Conservation (phyloP, 2,329 filamentous ascomycete species). For the Geoglossum cookeanum region DNA sequence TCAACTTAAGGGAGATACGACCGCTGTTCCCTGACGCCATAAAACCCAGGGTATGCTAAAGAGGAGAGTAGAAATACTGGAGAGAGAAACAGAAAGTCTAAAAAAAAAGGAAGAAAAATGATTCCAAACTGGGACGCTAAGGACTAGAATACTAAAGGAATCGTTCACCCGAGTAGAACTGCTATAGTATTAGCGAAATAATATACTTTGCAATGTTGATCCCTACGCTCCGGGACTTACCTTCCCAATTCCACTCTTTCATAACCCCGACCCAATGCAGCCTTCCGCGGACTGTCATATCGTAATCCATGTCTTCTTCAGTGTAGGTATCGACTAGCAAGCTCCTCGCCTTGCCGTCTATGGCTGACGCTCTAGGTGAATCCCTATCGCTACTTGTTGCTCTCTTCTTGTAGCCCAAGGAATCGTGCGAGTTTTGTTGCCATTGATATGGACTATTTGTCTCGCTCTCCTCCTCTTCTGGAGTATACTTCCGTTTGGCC, state of each 20-base stretch:
- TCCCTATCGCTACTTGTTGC: conserved; percentile 6
- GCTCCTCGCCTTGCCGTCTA: conserved; percentile 6
- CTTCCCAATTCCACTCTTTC: conserved; percentile 55
- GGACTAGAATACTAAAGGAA: too few species aligned
- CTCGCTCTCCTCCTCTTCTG: conserved; percentile 6
- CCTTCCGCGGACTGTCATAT: conserved; percentile 44
- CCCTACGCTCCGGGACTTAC: conserved; percentile 25
- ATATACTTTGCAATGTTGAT: background rate
- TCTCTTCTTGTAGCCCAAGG: conserved; percentile 6
- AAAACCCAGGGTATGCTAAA: background rate
- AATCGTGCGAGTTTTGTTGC: background rate
- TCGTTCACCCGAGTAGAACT: background rate
- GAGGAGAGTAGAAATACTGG: background rate
- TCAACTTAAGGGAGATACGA: background rate
- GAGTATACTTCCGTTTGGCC: conserved; percentile 14
- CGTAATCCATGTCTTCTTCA: conserved; percentile 30
- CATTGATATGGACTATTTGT: background rate
- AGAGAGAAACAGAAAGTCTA: background rate
- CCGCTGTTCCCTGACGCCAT: background rate
- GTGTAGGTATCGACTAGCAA: conserved; percentile 14
- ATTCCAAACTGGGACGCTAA: too few species aligned
- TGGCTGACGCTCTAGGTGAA: conserved; percentile 5
- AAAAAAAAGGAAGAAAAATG: background rate
- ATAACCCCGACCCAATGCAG: conserved; percentile 55
- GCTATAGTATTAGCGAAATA: background rate